These are phyloP conservation scores for Cynanchum wilfordii DNA, from an alignment of 257 asterid genomes.

Conservation along the genomic window DNA sequence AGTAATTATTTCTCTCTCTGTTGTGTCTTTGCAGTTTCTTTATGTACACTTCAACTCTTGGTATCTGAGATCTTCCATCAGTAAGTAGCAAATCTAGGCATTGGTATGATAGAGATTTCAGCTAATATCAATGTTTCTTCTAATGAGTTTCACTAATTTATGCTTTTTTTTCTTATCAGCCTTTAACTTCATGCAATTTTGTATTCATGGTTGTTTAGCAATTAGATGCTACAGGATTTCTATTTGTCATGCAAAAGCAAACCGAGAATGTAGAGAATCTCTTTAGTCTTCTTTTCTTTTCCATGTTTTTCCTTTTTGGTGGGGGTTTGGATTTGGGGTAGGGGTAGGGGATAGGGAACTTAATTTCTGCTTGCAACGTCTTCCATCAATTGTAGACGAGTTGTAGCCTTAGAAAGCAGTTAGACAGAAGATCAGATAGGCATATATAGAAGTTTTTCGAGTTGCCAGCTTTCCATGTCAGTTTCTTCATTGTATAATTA, in stretches of 20 bases:
- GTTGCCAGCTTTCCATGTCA: neutral
- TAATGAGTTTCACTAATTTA: neutral
- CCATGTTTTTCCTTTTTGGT: too few relatives aligned
- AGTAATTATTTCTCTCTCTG: neutral
- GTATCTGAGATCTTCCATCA: neutral
- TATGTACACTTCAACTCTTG: neutral
- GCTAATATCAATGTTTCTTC: slow-evolving; percentile 4
- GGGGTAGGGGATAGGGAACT: neutral
- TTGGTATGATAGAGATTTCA: slow-evolving; percentile 6
- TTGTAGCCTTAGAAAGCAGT: neutral
- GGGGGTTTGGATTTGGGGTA: neutral
- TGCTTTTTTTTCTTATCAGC: neutral
- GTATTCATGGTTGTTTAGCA: neutral
- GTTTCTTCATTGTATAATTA: neutral
- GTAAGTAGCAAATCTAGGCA: neutral
- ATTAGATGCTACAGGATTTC: neutral
- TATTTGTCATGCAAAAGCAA: neutral
- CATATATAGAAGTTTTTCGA: neutral
- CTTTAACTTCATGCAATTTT: neutral
- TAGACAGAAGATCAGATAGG: neutral
- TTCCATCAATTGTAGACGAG: neutral
- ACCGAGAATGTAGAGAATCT: neutral
- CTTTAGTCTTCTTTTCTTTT: neutral
- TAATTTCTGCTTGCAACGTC: neutral
- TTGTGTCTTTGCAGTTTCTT: neutral